Conservation (phyloP, 768 basidiomycete genomes). For the Paxillus ammoniavirescens region DNA sequence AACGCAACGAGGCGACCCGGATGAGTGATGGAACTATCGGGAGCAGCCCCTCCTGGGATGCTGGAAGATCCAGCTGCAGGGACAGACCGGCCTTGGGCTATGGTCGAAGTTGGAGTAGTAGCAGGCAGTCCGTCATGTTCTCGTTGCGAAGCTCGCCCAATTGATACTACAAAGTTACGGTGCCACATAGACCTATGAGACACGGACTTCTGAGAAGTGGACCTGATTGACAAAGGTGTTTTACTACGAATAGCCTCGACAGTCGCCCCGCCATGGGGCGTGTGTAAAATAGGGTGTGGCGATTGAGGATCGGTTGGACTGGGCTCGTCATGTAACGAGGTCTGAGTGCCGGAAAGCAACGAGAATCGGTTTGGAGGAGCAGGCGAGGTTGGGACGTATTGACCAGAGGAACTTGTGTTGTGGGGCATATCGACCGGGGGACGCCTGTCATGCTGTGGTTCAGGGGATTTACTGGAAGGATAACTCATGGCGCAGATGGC, state of each 20-base stretch:
- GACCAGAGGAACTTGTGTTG: conserved; percentile 13
- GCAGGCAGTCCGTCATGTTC: conserved; percentile 15
- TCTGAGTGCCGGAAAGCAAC: conserved; percentile 9
- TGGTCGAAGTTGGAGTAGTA: conserved; percentile 2
- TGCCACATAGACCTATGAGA: conserved; percentile 13
- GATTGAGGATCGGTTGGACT: not conserved
- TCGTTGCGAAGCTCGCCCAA: conserved; percentile 24
- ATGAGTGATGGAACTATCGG: not conserved
- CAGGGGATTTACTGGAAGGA: conserved; percentile 4
- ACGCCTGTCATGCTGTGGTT: not conserved
- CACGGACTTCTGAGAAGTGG: conserved; percentile 10
- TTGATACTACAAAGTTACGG: conserved; percentile 10
- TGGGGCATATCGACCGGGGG: conserved; percentile 16
- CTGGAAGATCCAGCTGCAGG: not conserved
- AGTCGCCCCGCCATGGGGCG: not conserved
- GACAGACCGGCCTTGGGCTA: not conserved
- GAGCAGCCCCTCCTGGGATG: not conserved
- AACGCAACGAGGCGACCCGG: not conserved
- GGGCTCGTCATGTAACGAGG: conserved; percentile 19
- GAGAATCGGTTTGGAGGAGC: conserved; percentile 8
- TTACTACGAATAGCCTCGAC: conserved; percentile 3
- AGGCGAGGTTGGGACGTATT: conserved; percentile 16
- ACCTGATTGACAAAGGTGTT: conserved; percentile 9
- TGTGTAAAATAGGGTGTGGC: not conserved
- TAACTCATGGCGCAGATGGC: conserved; percentile 15